Evolutionary conservation across 1,139 yeast genomes (phyloP).

Genomic region (Saccharomyces hybrid): DNA sequence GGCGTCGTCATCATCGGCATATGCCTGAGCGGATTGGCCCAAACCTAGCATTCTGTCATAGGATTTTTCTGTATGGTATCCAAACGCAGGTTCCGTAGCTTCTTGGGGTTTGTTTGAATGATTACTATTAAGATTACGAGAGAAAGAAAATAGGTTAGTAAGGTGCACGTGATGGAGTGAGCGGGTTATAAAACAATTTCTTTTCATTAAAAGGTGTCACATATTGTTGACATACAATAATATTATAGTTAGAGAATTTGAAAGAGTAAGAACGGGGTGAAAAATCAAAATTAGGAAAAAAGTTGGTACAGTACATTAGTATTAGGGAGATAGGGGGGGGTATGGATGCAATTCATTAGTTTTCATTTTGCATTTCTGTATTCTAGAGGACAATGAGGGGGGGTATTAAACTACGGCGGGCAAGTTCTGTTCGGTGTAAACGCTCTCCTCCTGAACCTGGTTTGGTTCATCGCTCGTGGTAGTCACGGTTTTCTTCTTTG

Average conservation of each 20-base stretch:
- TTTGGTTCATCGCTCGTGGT: not conserved
- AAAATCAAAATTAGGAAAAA: not conserved
- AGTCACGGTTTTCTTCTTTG: not conserved
- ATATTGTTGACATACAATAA: not conserved
- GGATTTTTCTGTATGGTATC: slow-evolving; percentile 7
- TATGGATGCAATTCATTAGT: not conserved
- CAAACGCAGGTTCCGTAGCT: slow-evolving; percentile 2
- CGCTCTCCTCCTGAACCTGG: not conserved
- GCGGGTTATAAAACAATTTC: not conserved
- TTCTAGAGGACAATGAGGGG: not conserved
- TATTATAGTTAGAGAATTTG: not conserved
- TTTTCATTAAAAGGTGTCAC: not conserved
- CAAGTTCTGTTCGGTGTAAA: not conserved
- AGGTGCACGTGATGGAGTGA: not conserved
- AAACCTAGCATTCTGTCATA: slow-evolving; percentile 11
- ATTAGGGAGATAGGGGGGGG: not conserved
- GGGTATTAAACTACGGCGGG: not conserved
- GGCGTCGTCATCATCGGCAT: not conserved
- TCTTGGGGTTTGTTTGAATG: not conserved
- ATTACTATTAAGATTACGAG: not conserved
- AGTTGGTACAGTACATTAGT: not conserved
- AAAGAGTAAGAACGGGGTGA: not conserved
- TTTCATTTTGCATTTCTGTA: not conserved
- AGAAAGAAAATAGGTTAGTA: not conserved
- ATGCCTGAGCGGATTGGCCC: slow-evolving; percentile 13